Evolutionary conservation across 2,329 filamentous ascomycete genomes (phyloP).

Genomic region (Aureobasidium leucospermi): DNA sequence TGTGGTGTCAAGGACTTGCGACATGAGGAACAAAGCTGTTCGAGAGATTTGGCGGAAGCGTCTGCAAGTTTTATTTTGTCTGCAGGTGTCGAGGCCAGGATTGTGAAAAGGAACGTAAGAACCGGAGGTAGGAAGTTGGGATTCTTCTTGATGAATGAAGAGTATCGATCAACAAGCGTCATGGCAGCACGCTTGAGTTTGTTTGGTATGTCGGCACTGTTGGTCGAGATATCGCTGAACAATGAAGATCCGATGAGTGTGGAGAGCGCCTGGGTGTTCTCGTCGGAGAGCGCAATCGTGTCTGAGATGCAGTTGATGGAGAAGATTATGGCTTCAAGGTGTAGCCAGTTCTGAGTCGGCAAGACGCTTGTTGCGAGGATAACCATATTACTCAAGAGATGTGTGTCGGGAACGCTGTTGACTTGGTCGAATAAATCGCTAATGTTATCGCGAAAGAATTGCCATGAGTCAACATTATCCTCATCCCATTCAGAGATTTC

Average conservation of each 20-base stretch:
- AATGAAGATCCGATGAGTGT: slow-evolving; percentile 57
- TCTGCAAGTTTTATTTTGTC: slow-evolving; percentile 47
- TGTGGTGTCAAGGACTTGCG: slow-evolving; percentile 61
- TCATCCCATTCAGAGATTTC: slow-evolving; percentile 61
- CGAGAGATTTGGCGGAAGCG: slow-evolving; percentile 68
- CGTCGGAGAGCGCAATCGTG: slow-evolving; percentile 16
- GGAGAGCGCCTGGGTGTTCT: slow-evolving; percentile 52
- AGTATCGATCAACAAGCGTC: slow-evolving; percentile 63
- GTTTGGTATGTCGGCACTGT: slow-evolving; percentile 46
- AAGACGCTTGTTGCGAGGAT: slow-evolving; percentile 36
- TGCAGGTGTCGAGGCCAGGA: slow-evolving; percentile 48
- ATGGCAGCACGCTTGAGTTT: slow-evolving; percentile 62
- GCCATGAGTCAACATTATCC: slow-evolving; percentile 59
- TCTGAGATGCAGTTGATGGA: slow-evolving; percentile 63
- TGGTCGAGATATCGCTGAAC: slow-evolving; percentile 45
- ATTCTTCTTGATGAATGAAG: slow-evolving; percentile 68
- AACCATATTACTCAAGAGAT: slow-evolving; percentile 42
- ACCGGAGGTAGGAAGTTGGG: slow-evolving; percentile 60
- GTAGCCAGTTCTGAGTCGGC: slow-evolving; percentile 37
- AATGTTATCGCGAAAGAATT: slow-evolving; percentile 70
- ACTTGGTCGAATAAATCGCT: slow-evolving; percentile 67
- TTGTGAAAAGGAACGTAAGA: slow-evolving; percentile 66
- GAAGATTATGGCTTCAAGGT: slow-evolving; percentile 47
- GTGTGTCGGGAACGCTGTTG: slow-evolving; percentile 47
- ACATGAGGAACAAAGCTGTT: slow-evolving; percentile 67